A percentile compares a stretch with the other conserved stretches of the same genome.
These are phyloP conservation scores for Penicillium sp. DNA, from an alignment of 2,329 filamentous ascomycete genomes.

Conservation along the genomic window DNA sequence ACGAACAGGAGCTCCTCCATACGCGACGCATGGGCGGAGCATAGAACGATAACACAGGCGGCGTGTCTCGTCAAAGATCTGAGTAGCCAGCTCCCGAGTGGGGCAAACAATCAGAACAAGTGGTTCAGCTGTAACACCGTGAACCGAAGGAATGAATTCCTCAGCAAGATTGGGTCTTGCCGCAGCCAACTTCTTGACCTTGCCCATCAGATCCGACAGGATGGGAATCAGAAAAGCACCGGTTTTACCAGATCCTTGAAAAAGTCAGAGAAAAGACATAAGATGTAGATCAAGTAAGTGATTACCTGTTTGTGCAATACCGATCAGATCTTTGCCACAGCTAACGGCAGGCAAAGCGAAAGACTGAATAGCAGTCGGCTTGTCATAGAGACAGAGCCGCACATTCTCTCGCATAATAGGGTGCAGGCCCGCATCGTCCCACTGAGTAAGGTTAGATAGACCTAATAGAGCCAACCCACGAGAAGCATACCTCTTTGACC, in stretches of 20 bases:
- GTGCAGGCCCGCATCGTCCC: slow-evolving; percentile 78
- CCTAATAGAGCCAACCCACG: neutral
- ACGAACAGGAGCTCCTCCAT: slow-evolving; percentile 74
- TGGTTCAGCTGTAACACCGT: slow-evolving; percentile 74
- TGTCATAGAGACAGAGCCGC: slow-evolving; percentile 65
- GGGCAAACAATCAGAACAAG: slow-evolving; percentile 83
- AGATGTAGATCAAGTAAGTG: neutral
- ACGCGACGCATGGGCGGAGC: slow-evolving; percentile 86
- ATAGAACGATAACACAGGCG: slow-evolving; percentile 93
- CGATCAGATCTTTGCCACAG: slow-evolving; percentile 77
- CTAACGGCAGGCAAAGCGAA: slow-evolving; percentile 81
- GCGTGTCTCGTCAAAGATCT: slow-evolving; percentile 93
- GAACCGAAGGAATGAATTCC: slow-evolving; percentile 52
- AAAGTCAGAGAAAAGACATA: slow-evolving; percentile 7
- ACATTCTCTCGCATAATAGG: slow-evolving; percentile 81
- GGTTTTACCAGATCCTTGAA: slow-evolving; percentile 88
- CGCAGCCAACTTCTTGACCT: slow-evolving; percentile 83
- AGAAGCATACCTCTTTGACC: slow-evolving; percentile 3
- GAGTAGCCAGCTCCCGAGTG: slow-evolving; percentile 84
- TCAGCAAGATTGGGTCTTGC: slow-evolving; percentile 63
- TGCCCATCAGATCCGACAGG: slow-evolving; percentile 89
- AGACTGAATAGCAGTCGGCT: slow-evolving; percentile 82
- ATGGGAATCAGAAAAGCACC: slow-evolving; percentile 89
- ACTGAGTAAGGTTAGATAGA: slow-evolving; percentile 47
- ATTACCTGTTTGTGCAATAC: slow-evolving; percentile 87